Evolutionary conservation across 2,329 filamentous ascomycete genomes (phyloP).

Genomic region (Macrophomina tecta): DNA sequence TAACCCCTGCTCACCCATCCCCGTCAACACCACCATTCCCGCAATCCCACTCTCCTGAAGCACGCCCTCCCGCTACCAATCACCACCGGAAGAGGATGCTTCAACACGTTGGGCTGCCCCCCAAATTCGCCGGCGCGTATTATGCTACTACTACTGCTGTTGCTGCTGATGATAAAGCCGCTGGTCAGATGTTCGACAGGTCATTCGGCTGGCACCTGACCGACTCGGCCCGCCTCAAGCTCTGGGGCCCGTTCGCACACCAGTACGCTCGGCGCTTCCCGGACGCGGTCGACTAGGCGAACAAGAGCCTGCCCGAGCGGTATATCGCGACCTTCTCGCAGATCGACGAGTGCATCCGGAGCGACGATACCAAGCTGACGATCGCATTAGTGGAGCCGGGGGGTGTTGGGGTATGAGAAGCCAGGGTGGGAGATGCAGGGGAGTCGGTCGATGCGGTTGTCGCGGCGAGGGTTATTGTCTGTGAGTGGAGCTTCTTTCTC

Average conservation of each 20-base stretch:
- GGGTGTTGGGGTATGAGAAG: neutral
- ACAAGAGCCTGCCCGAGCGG: neutral
- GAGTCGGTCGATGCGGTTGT: constrained; percentile 7
- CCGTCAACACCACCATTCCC: neutral
- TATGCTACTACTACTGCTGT: no score
- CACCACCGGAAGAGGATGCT: neutral
- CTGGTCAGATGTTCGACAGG: constrained; percentile 15
- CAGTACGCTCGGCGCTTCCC: constrained; percentile 19
- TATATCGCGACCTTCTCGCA: constrained; percentile 6
- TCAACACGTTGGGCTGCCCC: no score
- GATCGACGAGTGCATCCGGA: constrained; percentile 23
- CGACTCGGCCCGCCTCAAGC: constrained; percentile 20
- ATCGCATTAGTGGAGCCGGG: constrained; percentile 16
- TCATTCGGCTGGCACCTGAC: constrained; percentile 23
- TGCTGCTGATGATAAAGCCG: neutral
- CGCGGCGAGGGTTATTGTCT: neutral
- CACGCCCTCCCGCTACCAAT: neutral
- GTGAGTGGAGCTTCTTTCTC: neutral
- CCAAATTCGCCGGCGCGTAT: no score
- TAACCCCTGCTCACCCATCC: neutral
- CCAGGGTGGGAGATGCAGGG: neutral
- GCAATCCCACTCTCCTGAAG: neutral
- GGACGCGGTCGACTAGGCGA: neutral
- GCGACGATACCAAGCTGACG: neutral
- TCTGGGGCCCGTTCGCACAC: constrained; percentile 17